Evolutionary conservation across 345 rosid genomes (phyloP).

Genomic region (Dovyalis caffra): DNA sequence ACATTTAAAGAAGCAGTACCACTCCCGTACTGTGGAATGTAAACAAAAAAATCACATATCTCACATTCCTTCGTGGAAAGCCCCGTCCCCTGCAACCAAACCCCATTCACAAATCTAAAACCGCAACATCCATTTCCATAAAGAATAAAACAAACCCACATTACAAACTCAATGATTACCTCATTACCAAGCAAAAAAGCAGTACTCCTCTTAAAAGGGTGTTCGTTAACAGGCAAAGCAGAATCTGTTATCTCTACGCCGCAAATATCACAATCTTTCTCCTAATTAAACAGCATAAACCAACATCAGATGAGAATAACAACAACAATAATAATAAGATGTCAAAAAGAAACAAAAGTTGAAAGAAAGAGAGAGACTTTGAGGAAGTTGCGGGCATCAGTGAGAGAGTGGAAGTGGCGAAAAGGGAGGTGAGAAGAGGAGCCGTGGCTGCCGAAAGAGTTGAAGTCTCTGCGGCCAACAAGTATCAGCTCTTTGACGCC

Average conservation of each 20-base stretch:
- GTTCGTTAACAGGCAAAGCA: constrained; percentile 67
- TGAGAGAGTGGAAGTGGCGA: constrained; percentile 85
- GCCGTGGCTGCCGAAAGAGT: constrained; percentile 96
- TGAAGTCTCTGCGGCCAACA: constrained; percentile 92
- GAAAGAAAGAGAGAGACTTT: constrained; percentile 39
- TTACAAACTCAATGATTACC: constrained; percentile 30
- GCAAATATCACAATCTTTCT: constrained; percentile 87
- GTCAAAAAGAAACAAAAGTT: not conserved
- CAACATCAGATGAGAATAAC: not conserved
- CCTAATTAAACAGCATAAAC: constrained; percentile 24
- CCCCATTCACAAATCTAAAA: not conserved
- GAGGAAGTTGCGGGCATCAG: constrained; percentile 69
- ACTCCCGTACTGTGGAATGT: constrained; percentile 87
- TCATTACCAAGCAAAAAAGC: constrained; percentile 97
- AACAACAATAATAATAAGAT: too few relatives aligned
- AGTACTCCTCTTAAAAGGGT: constrained; percentile 77
- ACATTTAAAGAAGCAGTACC: constrained; percentile 97
- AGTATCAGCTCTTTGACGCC: constrained; percentile 87
- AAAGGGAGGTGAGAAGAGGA: constrained; percentile 80
- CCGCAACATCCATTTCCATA: not conserved
- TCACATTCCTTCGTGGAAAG: constrained; percentile 89
- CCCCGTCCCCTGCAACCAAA: constrained; percentile 67
- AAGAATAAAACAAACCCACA: not conserved
- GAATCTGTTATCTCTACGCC: constrained; percentile 89
- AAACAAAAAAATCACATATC: constrained; percentile 85